Evolutionary conservation across 257 asterid species (phyloP).

Genomic region (Solanum sejunctum): DNA sequence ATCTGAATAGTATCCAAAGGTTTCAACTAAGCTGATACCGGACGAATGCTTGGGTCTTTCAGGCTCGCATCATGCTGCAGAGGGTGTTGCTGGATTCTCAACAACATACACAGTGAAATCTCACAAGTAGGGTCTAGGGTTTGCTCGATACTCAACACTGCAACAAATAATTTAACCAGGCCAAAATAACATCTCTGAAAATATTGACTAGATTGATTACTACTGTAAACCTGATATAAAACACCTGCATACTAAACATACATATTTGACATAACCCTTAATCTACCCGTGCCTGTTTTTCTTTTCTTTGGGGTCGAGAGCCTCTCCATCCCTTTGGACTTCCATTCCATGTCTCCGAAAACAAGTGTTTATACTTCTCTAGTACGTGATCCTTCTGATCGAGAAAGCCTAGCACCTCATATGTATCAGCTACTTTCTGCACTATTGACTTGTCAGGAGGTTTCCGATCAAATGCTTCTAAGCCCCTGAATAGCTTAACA

Average conservation of each 20-base stretch:
- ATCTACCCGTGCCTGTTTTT: not conserved
- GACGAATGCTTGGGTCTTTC: not conserved
- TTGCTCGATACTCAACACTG: not conserved
- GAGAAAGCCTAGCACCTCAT: conserved; percentile 42
- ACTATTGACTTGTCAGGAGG: conserved; percentile 72
- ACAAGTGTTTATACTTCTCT: conserved; percentile 61
- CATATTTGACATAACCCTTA: not conserved
- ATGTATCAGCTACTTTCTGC: conserved; percentile 67
- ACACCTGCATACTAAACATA: not conserved
- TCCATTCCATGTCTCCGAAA: conserved; percentile 16
- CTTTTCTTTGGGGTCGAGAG: conserved; percentile 11
- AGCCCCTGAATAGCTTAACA: conserved; percentile 62
- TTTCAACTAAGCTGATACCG: not conserved
- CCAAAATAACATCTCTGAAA: not conserved
- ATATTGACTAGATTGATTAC: not conserved
- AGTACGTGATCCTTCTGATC: conserved; percentile 61
- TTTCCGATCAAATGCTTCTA: conserved; percentile 67
- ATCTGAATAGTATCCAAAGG: not conserved
- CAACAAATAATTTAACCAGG: not conserved
- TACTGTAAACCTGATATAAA: not conserved
- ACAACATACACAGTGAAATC: too few species aligned
- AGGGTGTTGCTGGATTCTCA: not conserved
- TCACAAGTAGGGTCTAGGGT: too few species aligned
- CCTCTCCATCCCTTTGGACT: conserved; percentile 20
- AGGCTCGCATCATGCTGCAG: not conserved